phyloP scores from a whole-genome alignment of 805 yeast species.

The Kodamaea jinghongensis region DNA sequence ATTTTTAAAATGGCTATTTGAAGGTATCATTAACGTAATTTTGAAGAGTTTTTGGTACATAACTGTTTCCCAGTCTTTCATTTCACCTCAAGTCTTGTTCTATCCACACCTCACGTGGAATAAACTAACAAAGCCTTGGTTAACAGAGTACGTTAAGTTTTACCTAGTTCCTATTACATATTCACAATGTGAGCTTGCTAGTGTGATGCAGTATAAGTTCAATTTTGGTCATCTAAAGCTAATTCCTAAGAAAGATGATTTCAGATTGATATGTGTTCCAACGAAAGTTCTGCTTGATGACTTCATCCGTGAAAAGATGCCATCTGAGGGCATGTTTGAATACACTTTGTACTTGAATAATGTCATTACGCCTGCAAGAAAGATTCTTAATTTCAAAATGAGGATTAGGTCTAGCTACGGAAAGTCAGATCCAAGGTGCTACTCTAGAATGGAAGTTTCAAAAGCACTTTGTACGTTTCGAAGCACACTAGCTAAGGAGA shows the following conservation, averaged over 20 bases:
- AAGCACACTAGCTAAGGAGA: too few species aligned
- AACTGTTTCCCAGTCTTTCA: conserved; percentile 42
- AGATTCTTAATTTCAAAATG: conserved; percentile 20
- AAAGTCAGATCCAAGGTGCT: conserved; percentile 26
- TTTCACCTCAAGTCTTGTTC: conserved; percentile 40
- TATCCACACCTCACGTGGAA: conserved; percentile 64
- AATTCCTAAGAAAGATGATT: conserved; percentile 60
- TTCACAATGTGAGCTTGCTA: conserved; percentile 3
- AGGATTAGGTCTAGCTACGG: conserved; percentile 12
- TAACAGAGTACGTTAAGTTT: conserved; percentile 37
- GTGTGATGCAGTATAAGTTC: conserved; percentile 5
- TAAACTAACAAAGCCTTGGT: conserved; percentile 39
- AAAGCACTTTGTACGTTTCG: conserved; percentile 6
- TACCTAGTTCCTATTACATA: conserved; percentile 24
- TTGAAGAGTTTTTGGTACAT: conserved; percentile 61
- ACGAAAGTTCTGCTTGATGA: conserved; percentile 6
- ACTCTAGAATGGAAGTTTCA: conserved; percentile 48
- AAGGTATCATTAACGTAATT: conserved; percentile 43
- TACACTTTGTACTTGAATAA: conserved; percentile 34
- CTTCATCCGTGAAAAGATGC: too few species aligned
- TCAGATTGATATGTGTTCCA: conserved; percentile 62
- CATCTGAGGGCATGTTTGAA: conserved; percentile 23
- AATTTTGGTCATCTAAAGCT: conserved; percentile 46
- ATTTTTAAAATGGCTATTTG: conserved; percentile 61
- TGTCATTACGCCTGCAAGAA: conserved; percentile 44